Evolutionary conservation across 495 filamentous ascomycete species (phyloP), one percentile per base, ranked within the genome.

Genomic region (Daldinia vernicosa): DNA sequence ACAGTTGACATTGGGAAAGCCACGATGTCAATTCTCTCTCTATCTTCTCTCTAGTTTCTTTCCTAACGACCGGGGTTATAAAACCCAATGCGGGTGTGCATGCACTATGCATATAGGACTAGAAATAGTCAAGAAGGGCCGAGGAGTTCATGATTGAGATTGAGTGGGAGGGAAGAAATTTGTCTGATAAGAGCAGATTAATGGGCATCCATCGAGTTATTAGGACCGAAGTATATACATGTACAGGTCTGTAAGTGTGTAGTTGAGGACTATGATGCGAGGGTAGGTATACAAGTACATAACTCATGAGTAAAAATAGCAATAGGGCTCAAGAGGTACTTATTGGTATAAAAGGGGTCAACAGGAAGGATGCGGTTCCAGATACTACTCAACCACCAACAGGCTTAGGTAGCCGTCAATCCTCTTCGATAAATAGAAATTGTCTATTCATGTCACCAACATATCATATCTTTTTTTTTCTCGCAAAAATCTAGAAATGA

Each of bases 51-150:
- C 30, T 51, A 35, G 28, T 19, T 54, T 35, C 19, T 22, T 62
- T 53, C 27, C 19, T 45, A 26, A 47, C 6, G 57, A 47, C 65
- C 61, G 27, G 70, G 70, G 63, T 66, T 62, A n/a, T 47, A 47
- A 43, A 58, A 50, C 12, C 50, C 65, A 69, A 57, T 69, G 66
- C 70, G 54, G 65, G 15, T 54, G 65, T 69, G 61, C 61, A 69
- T 65, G 54, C 66, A 61, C 56, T 67, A 66, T 69, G 61, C 56
- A 66, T 54, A 26, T 55, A 66, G 39, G 55, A 53, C 47, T 37
- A 69, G 60, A 73, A 60, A 64, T 60, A 45, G 45, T 66, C 22
- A 60, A 73, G 64, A 69, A 73, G 70, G 70, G 70, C 70, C 70
- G 70, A 73, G 60, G 55, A 66, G 52, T 45, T 60, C 17, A 62